A percentile compares a stretch with the other conserved stretches of the same genome.
phyloP scores from a whole-genome alignment of 331 rosid genomes.

The Ulmus americana region DNA sequence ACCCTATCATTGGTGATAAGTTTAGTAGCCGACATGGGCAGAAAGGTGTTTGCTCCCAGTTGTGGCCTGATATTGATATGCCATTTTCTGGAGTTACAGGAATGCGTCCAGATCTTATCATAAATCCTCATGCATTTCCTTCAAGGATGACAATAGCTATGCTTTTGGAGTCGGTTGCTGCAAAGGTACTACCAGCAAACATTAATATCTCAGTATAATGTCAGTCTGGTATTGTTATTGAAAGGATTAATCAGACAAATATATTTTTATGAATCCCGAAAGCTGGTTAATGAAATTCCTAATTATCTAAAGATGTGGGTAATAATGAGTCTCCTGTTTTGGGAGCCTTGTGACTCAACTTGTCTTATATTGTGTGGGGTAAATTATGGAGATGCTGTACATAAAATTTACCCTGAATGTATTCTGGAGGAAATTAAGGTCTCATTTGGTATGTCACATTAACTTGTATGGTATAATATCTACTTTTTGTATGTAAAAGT shows the following conservation, averaged over 20 bases:
- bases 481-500: too few relatives aligned
- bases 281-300: too few relatives aligned
- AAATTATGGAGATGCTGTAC: too few relatives aligned
- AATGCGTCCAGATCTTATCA: slow-evolving; percentile 97
- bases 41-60: slow-evolving; percentile 98
- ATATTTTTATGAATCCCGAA: too few relatives aligned
- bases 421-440: too few relatives aligned
- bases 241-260: background rate
- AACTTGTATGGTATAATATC: too few relatives aligned
- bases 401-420: too few relatives aligned
- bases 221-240: background rate
- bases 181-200: slow-evolving; percentile 56
- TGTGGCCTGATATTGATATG: slow-evolving; percentile 98
- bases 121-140: slow-evolving; percentile 98
- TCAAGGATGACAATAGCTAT: slow-evolving; percentile 97
- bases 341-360: too few relatives aligned
- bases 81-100: slow-evolving; percentile 90
- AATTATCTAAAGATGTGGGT: too few relatives aligned
- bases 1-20: slow-evolving; percentile 90
- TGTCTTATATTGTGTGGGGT: too few relatives aligned
- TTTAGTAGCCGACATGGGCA: slow-evolving; percentile 99
- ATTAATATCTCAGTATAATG: background rate
- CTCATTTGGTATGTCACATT: too few relatives aligned
- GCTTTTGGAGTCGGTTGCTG: slow-evolving; percentile 97
- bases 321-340: too few relatives aligned